A percentile compares a stretch with the other conserved stretches of the same genome.
phyloP scores from a whole-genome alignment of 805 yeast genomes.

The Yarrowia alimentaria region DNA sequence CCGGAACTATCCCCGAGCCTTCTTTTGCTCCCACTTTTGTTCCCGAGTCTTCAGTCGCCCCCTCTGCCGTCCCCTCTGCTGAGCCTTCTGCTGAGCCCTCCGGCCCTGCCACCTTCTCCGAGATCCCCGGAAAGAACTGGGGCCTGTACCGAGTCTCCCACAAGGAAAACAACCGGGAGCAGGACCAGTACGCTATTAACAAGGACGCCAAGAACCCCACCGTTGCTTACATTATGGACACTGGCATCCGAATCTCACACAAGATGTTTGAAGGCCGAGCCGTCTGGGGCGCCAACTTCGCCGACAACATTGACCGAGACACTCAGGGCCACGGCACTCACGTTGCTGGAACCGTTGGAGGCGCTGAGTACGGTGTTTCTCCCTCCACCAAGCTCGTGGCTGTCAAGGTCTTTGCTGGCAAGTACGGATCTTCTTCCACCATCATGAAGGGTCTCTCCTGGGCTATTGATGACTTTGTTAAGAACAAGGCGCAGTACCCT shows the following conservation, averaged over 20 bases:
- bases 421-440: constrained; percentile 27
- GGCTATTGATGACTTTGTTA: not conserved
- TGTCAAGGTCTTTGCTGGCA: constrained; percentile 55
- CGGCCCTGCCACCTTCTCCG: not conserved
- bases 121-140: constrained; percentile 78
- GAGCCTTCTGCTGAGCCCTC: not conserved
- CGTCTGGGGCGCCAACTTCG: constrained; percentile 79
- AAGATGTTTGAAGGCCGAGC: constrained; percentile 83
- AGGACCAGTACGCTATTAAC: not conserved
- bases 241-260: constrained; percentile 78
- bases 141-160: constrained; percentile 81
- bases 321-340: constrained; percentile 96
- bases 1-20: not conserved
- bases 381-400: constrained; percentile 57
- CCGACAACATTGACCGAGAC: constrained; percentile 69
- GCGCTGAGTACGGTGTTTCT: constrained; percentile 49
- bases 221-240: constrained; percentile 82
- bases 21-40: not conserved
- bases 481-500: constrained; percentile 42
- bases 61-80: not conserved
- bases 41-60: too few species aligned
- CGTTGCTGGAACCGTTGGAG: constrained; percentile 80
- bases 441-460: constrained; percentile 2
- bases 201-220: constrained; percentile 34
- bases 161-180: not conserved